phyloP scores from a whole-genome alignment of 208 protist genomes.

The Trypanosoma platydactyli region DNA sequence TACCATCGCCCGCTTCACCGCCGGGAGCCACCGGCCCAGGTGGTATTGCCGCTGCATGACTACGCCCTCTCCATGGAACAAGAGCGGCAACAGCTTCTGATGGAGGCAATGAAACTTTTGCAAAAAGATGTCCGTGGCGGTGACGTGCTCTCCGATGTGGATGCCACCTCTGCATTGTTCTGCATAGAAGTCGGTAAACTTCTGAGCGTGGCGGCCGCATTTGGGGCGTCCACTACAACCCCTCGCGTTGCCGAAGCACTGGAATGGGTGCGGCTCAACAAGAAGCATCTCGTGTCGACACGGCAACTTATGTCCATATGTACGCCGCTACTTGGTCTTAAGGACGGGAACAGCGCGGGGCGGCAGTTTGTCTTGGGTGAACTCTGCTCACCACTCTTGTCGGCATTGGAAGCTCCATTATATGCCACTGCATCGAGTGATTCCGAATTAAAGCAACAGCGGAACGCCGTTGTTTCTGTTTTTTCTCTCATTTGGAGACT shows the following conservation, averaged over 20 bases:
- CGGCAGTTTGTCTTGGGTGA: slow-evolving; percentile 45
- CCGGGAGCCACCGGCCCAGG: slow-evolving; percentile 7
- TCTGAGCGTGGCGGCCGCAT: slow-evolving; percentile 54
- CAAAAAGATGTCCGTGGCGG: slow-evolving; percentile 42
- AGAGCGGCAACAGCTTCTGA: slow-evolving; percentile 32
- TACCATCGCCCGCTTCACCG: slow-evolving; percentile 30
- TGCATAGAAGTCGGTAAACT: slow-evolving; percentile 78
- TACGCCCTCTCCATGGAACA: background rate
- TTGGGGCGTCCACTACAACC: slow-evolving; percentile 59
- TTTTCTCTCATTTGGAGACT: slow-evolving; percentile 59
- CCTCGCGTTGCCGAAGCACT: slow-evolving; percentile 60
- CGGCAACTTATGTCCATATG: slow-evolving; percentile 82
- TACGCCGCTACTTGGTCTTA: slow-evolving; percentile 63
- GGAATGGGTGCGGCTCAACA: slow-evolving; percentile 46
- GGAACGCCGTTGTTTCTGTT: slow-evolving; percentile 53
- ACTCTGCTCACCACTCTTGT: slow-evolving; percentile 32
- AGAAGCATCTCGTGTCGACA: slow-evolving; percentile 42
- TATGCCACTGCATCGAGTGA: slow-evolving; percentile 1
- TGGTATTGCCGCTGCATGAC: background rate
- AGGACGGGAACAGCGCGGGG: slow-evolving; percentile 56
- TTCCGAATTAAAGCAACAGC: slow-evolving; percentile 35
- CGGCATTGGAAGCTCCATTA: slow-evolving; percentile 9
- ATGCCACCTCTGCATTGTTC: slow-evolving; percentile 36
- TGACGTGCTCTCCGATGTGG: slow-evolving; percentile 67
- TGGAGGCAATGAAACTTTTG: slow-evolving; percentile 62